Conservation (phyloP, 306 rosid species). For the Inga laurina region DNA sequence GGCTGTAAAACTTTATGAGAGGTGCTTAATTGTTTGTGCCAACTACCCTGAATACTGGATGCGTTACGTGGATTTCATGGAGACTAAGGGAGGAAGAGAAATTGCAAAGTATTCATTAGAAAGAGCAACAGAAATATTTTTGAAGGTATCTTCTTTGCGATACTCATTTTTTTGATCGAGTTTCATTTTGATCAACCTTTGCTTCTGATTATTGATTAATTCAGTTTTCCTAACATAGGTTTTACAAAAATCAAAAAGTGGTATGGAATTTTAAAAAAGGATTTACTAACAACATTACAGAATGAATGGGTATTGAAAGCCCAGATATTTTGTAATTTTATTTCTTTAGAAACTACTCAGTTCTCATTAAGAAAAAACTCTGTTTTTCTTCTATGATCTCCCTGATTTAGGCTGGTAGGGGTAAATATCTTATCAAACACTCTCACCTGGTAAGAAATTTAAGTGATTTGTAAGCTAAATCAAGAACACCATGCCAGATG, state of each 20-base stretch:
- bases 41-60: constrained; percentile 93
- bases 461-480: constrained; percentile 1
- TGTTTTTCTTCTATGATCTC: constrained; percentile 14
- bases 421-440: not conserved
- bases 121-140: constrained; percentile 74
- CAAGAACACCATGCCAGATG: not conserved
- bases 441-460: not conserved
- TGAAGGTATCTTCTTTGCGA: constrained; percentile 56
- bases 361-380: not conserved
- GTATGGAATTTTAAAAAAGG: not conserved
- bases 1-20: constrained; percentile 90
- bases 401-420: not conserved
- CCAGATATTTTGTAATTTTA: not conserved
- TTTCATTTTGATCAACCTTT: constrained; percentile 28
- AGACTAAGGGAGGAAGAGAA: constrained; percentile 93
- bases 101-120: constrained; percentile 78
- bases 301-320: constrained; percentile 1
- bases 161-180: constrained; percentile 22
- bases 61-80: constrained; percentile 88
- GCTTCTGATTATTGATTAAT: not conserved
- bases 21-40: constrained; percentile 92
- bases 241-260: constrained; percentile 29
- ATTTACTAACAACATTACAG: constrained; percentile 1
- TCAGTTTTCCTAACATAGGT: not conserved
- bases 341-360: not conserved